These are phyloP conservation scores for Blastomyces parvus DNA, from an alignment of 2,329 filamentous ascomycete species.

Conservation along the genomic window DNA sequence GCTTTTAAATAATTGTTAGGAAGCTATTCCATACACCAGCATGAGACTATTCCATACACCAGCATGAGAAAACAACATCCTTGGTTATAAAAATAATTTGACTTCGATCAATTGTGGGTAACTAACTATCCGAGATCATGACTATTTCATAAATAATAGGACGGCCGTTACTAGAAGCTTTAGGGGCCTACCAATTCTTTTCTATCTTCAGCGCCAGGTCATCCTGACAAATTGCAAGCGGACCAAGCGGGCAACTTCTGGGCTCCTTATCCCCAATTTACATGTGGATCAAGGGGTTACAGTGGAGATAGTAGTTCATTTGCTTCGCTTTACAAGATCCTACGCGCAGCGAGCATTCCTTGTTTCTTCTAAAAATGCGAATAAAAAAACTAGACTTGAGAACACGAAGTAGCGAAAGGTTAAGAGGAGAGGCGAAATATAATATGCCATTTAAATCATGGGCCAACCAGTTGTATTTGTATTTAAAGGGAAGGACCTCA, in stretches of 20 bases:
- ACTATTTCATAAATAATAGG: not conserved
- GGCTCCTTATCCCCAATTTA: not conserved
- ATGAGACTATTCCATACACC: not conserved
- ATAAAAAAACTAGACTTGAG: too few species aligned
- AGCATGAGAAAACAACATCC: not conserved
- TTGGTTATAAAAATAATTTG: not conserved
- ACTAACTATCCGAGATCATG: not conserved
- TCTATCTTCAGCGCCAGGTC: not conserved
- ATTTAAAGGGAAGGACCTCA: not conserved
- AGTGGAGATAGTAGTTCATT: not conserved
- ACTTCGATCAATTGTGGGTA: too few species aligned
- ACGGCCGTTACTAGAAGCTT: not conserved
- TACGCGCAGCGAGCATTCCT: not conserved
- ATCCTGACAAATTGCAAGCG: not conserved
- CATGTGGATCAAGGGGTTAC: not conserved
- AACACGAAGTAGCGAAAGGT: not conserved
- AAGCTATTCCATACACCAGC: too few species aligned
- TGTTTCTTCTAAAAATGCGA: too few species aligned
- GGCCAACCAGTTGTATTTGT: conserved; percentile 1
- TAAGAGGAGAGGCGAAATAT: not conserved
- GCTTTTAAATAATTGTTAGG: too few species aligned
- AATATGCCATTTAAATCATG: conserved; percentile 6
- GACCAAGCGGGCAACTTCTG: not conserved
- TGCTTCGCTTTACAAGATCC: not conserved
- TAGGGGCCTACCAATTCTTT: not conserved